Conservation (phyloP, 345 rosid genomes). For the Gossypium anomalum region DNA sequence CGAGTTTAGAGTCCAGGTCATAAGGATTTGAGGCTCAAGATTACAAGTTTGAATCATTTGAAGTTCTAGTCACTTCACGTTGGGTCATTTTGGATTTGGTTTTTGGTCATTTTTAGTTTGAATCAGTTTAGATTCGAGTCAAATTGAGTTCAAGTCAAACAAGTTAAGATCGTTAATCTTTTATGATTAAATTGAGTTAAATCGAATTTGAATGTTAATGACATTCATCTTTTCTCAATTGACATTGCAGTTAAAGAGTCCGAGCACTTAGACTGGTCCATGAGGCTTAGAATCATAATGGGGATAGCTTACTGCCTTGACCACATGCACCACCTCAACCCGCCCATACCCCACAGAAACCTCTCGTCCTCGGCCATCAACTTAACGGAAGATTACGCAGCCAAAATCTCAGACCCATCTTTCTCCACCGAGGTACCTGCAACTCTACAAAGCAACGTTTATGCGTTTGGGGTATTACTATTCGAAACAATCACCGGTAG, state of each 20-base stretch:
- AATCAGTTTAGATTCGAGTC: too few relatives aligned
- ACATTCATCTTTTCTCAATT: too few relatives aligned
- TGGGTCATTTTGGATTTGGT: too few relatives aligned
- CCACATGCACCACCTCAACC: constrained; percentile 70
- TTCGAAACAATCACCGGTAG: constrained; percentile 79
- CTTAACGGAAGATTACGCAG: constrained; percentile 89
- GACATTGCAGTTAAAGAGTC: constrained; percentile 71
- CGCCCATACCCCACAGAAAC: constrained; percentile 58
- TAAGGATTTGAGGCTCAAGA: too few relatives aligned
- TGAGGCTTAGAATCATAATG: constrained; percentile 80
- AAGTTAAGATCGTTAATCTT: too few relatives aligned
- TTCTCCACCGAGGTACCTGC: constrained; percentile 46
- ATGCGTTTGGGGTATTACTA: constrained; percentile 68
- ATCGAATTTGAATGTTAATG: too few relatives aligned
- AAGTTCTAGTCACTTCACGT: too few relatives aligned
- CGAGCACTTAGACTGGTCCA: constrained; percentile 82
- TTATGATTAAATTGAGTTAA: too few relatives aligned
- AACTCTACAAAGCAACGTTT: constrained; percentile 43
- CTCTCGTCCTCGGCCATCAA: constrained; percentile 61
- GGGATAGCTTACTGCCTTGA: constrained; percentile 86
- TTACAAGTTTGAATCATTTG: too few relatives aligned
- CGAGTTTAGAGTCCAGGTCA: too few relatives aligned
- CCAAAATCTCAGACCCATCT: constrained; percentile 67
- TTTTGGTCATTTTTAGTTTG: too few relatives aligned
- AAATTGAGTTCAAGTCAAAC: too few relatives aligned